Evolutionary conservation across 2,329 filamentous ascomycete species (phyloP).

Genomic region (Sarocladium strictum): DNA sequence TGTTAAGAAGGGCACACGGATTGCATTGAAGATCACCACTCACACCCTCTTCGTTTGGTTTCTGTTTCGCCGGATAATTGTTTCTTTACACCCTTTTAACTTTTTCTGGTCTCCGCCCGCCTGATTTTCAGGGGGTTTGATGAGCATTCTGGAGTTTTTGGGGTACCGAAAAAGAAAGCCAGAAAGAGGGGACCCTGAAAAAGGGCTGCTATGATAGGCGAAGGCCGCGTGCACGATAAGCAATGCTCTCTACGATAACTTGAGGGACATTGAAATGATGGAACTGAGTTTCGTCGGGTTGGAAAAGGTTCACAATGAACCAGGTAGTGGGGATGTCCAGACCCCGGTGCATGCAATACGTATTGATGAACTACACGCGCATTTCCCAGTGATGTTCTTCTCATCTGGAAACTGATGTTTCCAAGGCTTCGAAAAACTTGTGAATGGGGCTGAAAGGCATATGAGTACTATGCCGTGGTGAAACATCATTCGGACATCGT

Average conservation of each 20-base stretch:
- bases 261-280: too few species aligned
- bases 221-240: too few species aligned
- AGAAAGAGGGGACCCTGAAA: neutral
- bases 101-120: neutral
- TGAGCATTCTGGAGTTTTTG: neutral
- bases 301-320: too few species aligned
- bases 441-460: too few species aligned
- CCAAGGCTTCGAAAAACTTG: too few species aligned
- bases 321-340: neutral
- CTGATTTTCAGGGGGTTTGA: neutral
- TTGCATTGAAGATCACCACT: constrained; percentile 4
- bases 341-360: neutral
- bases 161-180: neutral
- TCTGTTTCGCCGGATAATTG: neutral
- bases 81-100: neutral
- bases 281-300: too few species aligned
- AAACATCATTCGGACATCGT: too few species aligned
- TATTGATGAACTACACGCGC: neutral
- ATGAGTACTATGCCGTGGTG: too few species aligned
- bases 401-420: too few species aligned
- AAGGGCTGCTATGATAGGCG: neutral
- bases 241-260: too few species aligned
- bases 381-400: too few species aligned
- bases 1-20: neutral
- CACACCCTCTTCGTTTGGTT: neutral